Percentiles rank a stretch among this genome's conserved stretches.
These are phyloP conservation scores for Annona cherimola DNA, from an alignment of 164 flowering plant genomes.

Conservation along the genomic window DNA sequence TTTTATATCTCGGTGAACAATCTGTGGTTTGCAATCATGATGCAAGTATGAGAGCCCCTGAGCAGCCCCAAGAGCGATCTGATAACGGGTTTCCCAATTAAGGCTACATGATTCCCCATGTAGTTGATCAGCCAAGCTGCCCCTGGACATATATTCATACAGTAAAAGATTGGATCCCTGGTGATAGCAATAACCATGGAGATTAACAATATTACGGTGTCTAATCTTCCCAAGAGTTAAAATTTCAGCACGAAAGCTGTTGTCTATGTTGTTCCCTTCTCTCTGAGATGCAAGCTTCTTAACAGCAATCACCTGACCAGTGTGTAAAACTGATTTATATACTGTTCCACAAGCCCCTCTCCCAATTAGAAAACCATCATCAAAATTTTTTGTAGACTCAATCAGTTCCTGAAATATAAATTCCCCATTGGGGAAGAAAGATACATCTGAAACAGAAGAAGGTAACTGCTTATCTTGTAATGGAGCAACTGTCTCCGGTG, in stretches of 20 bases:
- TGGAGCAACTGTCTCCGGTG: conserved; percentile 13
- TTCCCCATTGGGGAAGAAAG: conserved; percentile 2
- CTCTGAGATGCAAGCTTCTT: conserved; percentile 34
- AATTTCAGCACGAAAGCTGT: conserved; percentile 43
- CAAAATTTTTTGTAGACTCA: conserved; percentile 25
- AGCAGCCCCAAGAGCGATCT: conserved; percentile 47
- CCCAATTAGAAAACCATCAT: conserved; percentile 32
- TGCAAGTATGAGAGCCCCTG: conserved; percentile 55
- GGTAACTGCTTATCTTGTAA: conserved; percentile 11
- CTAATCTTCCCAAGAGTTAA: conserved; percentile 49
- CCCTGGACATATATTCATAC: conserved; percentile 61
- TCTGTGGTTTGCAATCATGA: conserved; percentile 60
- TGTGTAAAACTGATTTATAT: conserved; percentile 40
- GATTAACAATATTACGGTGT: conserved; percentile 55
- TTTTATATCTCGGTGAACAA: conserved; percentile 62
- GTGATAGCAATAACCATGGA: conserved; percentile 55
- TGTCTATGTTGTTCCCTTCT: conserved; percentile 29
- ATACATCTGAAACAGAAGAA: neutral
- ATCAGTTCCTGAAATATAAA: conserved; percentile 28
- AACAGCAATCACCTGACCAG: conserved; percentile 53
- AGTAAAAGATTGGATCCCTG: conserved; percentile 39
- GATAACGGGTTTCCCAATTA: conserved; percentile 56
- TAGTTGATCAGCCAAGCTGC: conserved; percentile 48
- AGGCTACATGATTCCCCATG: conserved; percentile 33
- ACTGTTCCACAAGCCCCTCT: conserved; percentile 58